These are phyloP conservation scores for Mikania micrantha DNA, from an alignment of 129 eudicot genomes.

Conservation along the genomic window DNA sequence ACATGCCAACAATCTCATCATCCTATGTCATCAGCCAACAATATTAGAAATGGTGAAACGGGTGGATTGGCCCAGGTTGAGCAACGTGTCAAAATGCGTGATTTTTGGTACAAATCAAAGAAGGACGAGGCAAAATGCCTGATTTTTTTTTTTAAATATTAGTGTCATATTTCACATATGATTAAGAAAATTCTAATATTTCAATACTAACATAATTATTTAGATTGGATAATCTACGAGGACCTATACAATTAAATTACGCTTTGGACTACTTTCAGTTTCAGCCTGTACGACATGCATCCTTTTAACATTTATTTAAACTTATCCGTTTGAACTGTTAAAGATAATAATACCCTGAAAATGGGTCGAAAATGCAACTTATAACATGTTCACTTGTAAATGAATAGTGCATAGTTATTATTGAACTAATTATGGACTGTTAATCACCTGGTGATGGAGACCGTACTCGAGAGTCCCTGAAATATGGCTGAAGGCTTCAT, in stretches of 20 bases:
- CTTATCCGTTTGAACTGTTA: background rate
- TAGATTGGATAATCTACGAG: background rate
- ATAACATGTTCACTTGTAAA: background rate
- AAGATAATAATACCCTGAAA: background rate
- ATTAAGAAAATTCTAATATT: background rate
- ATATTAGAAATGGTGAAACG: background rate
- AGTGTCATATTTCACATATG: constrained; percentile 4
- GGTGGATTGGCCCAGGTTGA: background rate
- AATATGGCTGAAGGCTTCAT: constrained; percentile 66
- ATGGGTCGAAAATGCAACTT: background rate
- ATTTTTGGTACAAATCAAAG: background rate
- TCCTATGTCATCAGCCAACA: constrained; percentile 42
- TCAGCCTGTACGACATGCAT: background rate
- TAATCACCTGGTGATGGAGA: constrained; percentile 78
- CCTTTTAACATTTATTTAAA: background rate
- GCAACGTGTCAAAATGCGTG: background rate
- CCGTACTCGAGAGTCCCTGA: constrained; percentile 78
- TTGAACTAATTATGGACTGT: background rate
- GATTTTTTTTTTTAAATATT: background rate
- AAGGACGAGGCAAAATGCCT: background rate
- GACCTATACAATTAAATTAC: background rate
- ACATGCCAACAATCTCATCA: constrained; percentile 73
- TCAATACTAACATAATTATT: background rate
- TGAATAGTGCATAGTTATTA: background rate
- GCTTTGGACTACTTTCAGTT: background rate